phyloP scores from a whole-genome alignment of 1,284 basidiomycete species.

The Meira miltonrushii region DNA sequence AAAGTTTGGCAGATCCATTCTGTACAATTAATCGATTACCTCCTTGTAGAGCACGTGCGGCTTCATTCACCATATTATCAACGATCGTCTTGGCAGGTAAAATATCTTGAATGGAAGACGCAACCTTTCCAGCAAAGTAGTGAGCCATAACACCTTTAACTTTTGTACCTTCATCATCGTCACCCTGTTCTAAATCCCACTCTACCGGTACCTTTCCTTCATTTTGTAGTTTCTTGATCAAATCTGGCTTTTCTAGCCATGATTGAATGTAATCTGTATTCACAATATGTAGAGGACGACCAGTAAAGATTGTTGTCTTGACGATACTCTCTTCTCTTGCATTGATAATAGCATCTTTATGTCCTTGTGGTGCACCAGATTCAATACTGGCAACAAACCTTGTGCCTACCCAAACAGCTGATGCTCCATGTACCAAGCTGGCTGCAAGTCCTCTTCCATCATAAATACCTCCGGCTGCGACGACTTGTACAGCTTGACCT shows the following conservation, averaged over 20 bases:
- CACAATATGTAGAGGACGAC: conserved; percentile 65
- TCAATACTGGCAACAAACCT: conserved; percentile 68
- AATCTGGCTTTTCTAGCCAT: conserved; percentile 41
- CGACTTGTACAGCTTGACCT: conserved; percentile 35
- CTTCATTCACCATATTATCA: conserved; percentile 44
- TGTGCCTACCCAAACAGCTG: conserved; percentile 60
- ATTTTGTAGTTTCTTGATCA: conserved; percentile 41
- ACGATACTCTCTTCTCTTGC: conserved; percentile 42
- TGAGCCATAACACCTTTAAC: conserved; percentile 25
- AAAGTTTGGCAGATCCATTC: too few species aligned
- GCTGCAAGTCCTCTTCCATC: conserved; percentile 40
- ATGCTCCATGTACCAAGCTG: conserved; percentile 35
- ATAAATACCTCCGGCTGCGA: conserved; percentile 42
- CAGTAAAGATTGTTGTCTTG: conserved; percentile 54
- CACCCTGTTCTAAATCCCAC: conserved; percentile 38
- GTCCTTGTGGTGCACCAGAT: conserved; percentile 37
- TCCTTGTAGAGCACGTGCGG: conserved; percentile 23
- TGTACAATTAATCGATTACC: not conserved
- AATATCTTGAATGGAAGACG: conserved; percentile 58
- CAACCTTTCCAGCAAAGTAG: conserved; percentile 48
- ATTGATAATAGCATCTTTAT: conserved; percentile 45
- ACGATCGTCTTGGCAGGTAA: conserved; percentile 42
- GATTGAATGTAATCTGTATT: conserved; percentile 28
- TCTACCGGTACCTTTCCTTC: conserved; percentile 40
- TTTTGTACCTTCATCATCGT: conserved; percentile 39